Evolutionary conservation across 495 filamentous ascomycete genomes (phyloP).

Genomic region (Friedmanniomyces endolithicus): DNA sequence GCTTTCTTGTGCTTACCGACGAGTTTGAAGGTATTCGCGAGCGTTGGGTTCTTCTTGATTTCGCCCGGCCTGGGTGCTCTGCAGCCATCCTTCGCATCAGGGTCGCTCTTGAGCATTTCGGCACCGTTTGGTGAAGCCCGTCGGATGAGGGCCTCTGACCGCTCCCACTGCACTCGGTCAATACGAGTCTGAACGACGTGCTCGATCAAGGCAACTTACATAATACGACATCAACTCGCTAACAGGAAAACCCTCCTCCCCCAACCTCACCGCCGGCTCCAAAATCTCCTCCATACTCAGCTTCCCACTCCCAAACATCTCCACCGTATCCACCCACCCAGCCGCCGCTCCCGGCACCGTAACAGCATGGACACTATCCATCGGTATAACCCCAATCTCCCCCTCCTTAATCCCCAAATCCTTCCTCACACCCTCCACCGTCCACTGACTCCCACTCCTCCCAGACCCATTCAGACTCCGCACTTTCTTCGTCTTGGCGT

Average conservation of each 20-base stretch:
- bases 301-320: conserved; percentile 83
- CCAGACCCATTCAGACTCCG: conserved; percentile 86
- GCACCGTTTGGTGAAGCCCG: conserved; percentile 66
- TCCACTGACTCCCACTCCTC: conserved; percentile 55
- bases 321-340: conserved; percentile 87
- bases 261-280: conserved; percentile 71
- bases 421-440: conserved; percentile 54
- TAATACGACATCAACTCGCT: conserved; percentile 60
- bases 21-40: conserved; percentile 70
- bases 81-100: conserved; percentile 48
- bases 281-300: conserved; percentile 67
- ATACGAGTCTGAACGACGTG: background rate
- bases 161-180: conserved; percentile 48
- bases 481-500: conserved; percentile 67
- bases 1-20: conserved; percentile 71
- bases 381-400: conserved; percentile 53
- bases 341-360: conserved; percentile 86
- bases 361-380: conserved; percentile 63
- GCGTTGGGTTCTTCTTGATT: conserved; percentile 69
- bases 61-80: conserved; percentile 72
- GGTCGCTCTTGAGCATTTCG: conserved; percentile 72
- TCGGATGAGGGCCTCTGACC: conserved; percentile 46
- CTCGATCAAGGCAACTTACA: conserved; percentile 39
- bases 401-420: conserved; percentile 56
- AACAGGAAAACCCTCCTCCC: conserved; percentile 81